A percentile compares a stretch with the other conserved stretches of the same genome.
Evolutionary conservation across 2,329 filamentous ascomycete genomes (phyloP).

Genomic region (Fusarium agapanthi): DNA sequence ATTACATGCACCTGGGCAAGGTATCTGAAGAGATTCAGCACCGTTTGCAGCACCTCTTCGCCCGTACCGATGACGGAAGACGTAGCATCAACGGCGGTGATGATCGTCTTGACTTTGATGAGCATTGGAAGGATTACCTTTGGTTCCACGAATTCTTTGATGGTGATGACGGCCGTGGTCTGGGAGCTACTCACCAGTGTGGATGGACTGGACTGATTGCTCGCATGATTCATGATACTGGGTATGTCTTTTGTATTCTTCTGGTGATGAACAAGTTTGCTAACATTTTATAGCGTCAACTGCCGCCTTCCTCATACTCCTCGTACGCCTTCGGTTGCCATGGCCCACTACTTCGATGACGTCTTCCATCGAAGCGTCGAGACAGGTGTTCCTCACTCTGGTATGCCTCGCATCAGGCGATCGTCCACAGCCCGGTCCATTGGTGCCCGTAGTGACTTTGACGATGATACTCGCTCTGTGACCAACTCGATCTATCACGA

Average conservation of each 20-base stretch:
- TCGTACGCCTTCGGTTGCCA: conserved; percentile 82
- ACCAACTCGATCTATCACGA: conserved; percentile 47
- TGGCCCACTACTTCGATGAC: conserved; percentile 96
- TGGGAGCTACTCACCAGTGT: conserved; percentile 93
- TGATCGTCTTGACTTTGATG: conserved; percentile 88
- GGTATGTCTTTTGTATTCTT: conserved; percentile 64
- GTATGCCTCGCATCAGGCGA: conserved; percentile 70
- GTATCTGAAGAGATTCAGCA: conserved; percentile 96
- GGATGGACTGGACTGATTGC: conserved; percentile 97
- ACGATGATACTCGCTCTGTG: conserved; percentile 49
- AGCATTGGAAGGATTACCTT: conserved; percentile 83
- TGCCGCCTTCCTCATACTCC: conserved; percentile 94
- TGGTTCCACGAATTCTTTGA: conserved; percentile 99
- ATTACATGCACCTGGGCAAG: conserved; percentile 94
- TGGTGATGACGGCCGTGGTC: conserved; percentile 85
- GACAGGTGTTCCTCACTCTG: conserved; percentile 49
- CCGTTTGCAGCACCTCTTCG: conserved; percentile 90
- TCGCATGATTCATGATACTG: conserved; percentile 97
- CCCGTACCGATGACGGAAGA: conserved; percentile 82
- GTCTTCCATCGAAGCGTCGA: conserved; percentile 66
- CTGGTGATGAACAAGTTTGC: conserved; percentile 29
- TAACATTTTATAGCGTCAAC: conserved; percentile 71
- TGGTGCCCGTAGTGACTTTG: conserved; percentile 82
- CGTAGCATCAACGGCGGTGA: conserved; percentile 88
- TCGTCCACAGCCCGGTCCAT: conserved; percentile 87